phyloP scores from a whole-genome alignment of 176 grass and related monocot genomes.

The Carex scoparia region DNA sequence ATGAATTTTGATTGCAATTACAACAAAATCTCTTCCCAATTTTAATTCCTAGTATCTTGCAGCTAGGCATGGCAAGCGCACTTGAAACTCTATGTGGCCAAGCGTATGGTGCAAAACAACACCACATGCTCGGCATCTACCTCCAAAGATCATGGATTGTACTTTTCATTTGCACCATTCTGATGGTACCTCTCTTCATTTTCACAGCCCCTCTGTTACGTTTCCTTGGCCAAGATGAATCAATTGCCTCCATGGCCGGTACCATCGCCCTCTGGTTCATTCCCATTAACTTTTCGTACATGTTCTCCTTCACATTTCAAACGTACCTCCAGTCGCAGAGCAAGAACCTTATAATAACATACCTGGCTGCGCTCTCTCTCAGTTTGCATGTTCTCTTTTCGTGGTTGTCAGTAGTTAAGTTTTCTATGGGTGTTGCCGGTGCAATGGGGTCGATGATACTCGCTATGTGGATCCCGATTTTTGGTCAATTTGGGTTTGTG shows the following conservation, averaged over 20 bases:
- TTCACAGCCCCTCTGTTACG: constrained; percentile 50
- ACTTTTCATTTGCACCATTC: constrained; percentile 21
- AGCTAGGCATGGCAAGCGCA: constrained; percentile 81
- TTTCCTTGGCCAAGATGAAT: constrained; percentile 47
- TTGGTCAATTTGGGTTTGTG: constrained; percentile 50
- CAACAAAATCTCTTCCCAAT: neutral
- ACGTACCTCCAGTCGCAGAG: constrained; percentile 85
- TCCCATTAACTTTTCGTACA: constrained; percentile 51
- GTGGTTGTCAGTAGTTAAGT: constrained; percentile 31
- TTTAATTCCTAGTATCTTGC: neutral
- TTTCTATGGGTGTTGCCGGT: constrained; percentile 36
- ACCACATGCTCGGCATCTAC: constrained; percentile 78
- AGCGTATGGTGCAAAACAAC: constrained; percentile 49
- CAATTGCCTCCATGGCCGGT: constrained; percentile 41
- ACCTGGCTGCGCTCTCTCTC: constrained; percentile 50
- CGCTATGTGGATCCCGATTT: constrained; percentile 53
- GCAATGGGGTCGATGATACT: constrained; percentile 59
- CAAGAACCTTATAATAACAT: constrained; percentile 68
- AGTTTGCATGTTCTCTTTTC: constrained; percentile 47
- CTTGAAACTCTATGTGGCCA: constrained; percentile 74
- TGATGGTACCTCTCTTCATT: constrained; percentile 48
- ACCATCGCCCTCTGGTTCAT: constrained; percentile 63
- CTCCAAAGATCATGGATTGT: constrained; percentile 72
- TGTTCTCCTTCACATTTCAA: constrained; percentile 61
- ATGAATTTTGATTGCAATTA: neutral